phyloP scores from a whole-genome alignment of 192 early-diverging fungal species.

The Lobulomyces angularis region DNA sequence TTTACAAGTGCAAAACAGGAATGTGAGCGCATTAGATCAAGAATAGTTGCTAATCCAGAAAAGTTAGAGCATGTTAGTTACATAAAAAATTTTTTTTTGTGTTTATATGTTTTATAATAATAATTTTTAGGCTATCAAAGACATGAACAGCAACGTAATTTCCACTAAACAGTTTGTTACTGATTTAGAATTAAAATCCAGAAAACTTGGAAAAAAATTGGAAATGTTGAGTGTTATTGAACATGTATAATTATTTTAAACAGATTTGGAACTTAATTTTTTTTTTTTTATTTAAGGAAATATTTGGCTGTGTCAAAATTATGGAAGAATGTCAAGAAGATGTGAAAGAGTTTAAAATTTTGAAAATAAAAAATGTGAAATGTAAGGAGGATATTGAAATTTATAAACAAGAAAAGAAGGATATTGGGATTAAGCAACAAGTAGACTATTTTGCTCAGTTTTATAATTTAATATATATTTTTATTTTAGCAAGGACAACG shows the following conservation, averaged over 20 bases:
- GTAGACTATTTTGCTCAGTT: too few relatives aligned
- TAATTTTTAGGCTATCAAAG: slow-evolving; percentile 24
- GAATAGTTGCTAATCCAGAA: slow-evolving; percentile 65
- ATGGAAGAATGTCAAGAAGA: slow-evolving; percentile 54
- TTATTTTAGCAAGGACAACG: slow-evolving; percentile 65
- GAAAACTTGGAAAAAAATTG: slow-evolving; percentile 40
- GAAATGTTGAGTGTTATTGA: slow-evolving; percentile 41
- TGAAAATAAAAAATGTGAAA: slow-evolving; percentile 8
- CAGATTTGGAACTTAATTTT: not conserved
- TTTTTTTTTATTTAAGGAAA: slow-evolving; percentile 24
- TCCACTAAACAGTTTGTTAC: slow-evolving; percentile 30
- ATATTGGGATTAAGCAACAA: slow-evolving; percentile 3
- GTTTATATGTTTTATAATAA: not conserved
- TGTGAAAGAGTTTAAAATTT: slow-evolving; percentile 32
- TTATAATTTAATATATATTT: slow-evolving; percentile 5
- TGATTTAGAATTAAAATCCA: slow-evolving; percentile 32
- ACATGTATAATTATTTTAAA: slow-evolving; percentile 17
- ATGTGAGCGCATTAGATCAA: slow-evolving; percentile 35
- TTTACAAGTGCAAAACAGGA: slow-evolving; percentile 38
- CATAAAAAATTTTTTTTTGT: not conserved
- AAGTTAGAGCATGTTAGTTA: slow-evolving; percentile 46
- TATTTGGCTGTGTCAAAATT: slow-evolving; percentile 36
- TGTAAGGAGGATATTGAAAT: slow-evolving; percentile 31
- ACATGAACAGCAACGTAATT: slow-evolving; percentile 37
- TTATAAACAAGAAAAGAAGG: slow-evolving; percentile 17